These are phyloP conservation scores for Neurospora cerealis DNA, from an alignment of 495 filamentous ascomycete species.

Conservation along the genomic window DNA sequence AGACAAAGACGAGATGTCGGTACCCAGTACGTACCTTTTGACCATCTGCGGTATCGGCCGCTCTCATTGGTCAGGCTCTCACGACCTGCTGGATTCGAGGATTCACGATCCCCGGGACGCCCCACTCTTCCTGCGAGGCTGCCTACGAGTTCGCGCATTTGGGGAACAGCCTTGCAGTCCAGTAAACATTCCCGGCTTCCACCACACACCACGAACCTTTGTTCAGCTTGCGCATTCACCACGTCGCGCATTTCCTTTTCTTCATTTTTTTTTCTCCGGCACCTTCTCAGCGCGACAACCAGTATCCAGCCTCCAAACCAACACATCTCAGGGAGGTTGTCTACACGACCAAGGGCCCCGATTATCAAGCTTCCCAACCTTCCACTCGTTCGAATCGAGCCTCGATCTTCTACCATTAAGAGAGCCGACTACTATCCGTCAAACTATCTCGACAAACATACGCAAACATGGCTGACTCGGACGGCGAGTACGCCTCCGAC, in stretches of 20 bases:
- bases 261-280: neutral
- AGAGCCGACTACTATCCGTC: neutral
- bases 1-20: neutral
- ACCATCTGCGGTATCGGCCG: neutral
- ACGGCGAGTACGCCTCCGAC: slow-evolving; percentile 82
- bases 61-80: neutral
- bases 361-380: neutral
- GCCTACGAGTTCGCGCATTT: neutral
- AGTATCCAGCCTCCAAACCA: neutral
- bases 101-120: neutral
- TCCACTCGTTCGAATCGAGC: neutral
- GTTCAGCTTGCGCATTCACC: neutral
- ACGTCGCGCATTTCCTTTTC: neutral
- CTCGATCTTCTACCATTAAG: neutral
- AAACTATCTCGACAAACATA: neutral
- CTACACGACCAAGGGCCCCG: neutral
- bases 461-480: slow-evolving; percentile 56
- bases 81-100: neutral
- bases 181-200: neutral
- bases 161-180: neutral
- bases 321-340: neutral
- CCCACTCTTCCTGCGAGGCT: neutral
- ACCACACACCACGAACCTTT: neutral
- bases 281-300: neutral
- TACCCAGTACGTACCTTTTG: neutral